Base-by-base conservation (phyloP, 805 yeast species). In the Teunomyces barrocoloradensis region DNA sequence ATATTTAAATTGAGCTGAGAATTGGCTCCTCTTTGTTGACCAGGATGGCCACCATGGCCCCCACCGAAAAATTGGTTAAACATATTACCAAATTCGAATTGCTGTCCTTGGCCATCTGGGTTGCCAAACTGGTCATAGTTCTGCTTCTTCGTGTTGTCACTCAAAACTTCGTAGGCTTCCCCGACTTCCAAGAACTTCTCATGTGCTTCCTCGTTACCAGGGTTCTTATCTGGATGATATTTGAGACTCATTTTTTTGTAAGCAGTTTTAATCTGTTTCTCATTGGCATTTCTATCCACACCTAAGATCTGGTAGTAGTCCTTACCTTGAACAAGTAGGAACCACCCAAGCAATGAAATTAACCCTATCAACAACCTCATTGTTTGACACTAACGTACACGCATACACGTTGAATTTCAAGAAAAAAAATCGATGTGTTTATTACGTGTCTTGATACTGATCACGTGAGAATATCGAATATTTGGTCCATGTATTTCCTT, bases 221-320 rank as follows among this genome's bases (percentile, higher is more conserved):
- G 84, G 63, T 92, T 94, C 70, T 92, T 92, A 67, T 92, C 99
- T 2, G 99, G 99, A 61, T 92, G 99, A 66, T 80, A 89, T 61
- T 87, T 87, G 64, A 89, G 85, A 54, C 91, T 84, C 53, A 92
- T 69, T 47, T 81, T 78, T 54, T 96, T 74, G 64, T 91, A 91
- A 0, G 97, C 96, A 44, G 83, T 79, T 62, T 88, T 89, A 68
- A 91, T 88, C 47, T 89, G 90, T 55, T 79, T 83, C 20, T 89
- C 96, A 44, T 77, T 75, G 0, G 97, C 96, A 54, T 76, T 72
- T 51, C 75, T 79, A 9, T 74, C 58, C 4, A 94, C 77, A 0
- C 95, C 97, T 9, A 92, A 73, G 5, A 90, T 76, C 58, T 69
- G 49, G 48, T 83, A 82, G 55, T 74, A 81, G 53, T 82, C 85